Percentiles rank a stretch among this genome's conserved stretches.
phyloP scores from a whole-genome alignment of 768 basidiomycete genomes.

The Hericium rajendrae region DNA sequence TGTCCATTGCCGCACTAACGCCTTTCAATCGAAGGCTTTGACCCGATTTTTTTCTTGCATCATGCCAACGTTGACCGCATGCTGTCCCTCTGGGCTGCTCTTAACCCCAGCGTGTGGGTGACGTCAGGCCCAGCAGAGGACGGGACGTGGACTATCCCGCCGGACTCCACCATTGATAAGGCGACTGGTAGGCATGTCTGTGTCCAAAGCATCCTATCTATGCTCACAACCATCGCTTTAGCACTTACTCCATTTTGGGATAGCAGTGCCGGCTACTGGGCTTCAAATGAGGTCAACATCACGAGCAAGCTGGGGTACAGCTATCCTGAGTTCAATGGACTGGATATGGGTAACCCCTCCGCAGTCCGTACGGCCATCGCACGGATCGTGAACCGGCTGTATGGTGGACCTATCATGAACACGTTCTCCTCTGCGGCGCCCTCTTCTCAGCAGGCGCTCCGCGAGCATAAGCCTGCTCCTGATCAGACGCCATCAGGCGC shows the following conservation, averaged over 20 bases:
- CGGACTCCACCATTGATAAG: not conserved
- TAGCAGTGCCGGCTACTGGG: conserved; percentile 29
- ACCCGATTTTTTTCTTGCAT: conserved; percentile 47
- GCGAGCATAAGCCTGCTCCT: not conserved
- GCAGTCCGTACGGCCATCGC: conserved; percentile 25
- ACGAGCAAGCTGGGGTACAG: conserved; percentile 30
- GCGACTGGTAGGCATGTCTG: conserved; percentile 4
- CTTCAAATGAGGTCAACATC: conserved; percentile 23
- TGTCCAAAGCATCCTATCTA: no score
- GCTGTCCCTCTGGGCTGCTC: conserved; percentile 39
- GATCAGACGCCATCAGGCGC: not conserved
- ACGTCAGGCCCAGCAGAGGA: conserved; percentile 12
- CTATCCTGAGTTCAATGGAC: conserved; percentile 41
- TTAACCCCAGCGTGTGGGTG: conserved; percentile 35
- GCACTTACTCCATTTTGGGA: conserved; percentile 41
- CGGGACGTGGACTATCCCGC: conserved; percentile 8
- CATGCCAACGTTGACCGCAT: conserved; percentile 46
- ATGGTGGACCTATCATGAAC: conserved; percentile 15
- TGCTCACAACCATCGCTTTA: conserved; percentile 8
- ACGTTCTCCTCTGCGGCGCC: not conserved
- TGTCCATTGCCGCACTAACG: no score
- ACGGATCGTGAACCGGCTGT: conserved; percentile 27
- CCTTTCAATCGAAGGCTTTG: conserved; percentile 27
- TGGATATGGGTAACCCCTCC: conserved; percentile 21
- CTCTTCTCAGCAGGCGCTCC: not conserved